phyloP scores from a whole-genome alignment of 1,284 basidiomycete species.

The Cryptococcus sp. region DNA sequence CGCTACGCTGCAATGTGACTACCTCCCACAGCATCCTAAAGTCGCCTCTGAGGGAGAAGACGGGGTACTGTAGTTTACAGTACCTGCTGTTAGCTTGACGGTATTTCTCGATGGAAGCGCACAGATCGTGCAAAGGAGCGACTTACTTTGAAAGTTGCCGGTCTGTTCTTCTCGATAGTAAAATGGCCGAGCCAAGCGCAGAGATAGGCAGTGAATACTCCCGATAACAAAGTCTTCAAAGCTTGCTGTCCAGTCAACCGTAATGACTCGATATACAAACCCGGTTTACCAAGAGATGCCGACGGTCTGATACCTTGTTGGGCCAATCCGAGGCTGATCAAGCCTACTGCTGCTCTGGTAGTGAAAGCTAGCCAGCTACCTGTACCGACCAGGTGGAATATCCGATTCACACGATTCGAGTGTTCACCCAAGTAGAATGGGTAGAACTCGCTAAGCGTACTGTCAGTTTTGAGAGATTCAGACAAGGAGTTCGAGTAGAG shows the following conservation, averaged over 20 bases:
- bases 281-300: background rate
- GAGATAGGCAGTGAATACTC: slow-evolving; percentile 22
- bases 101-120: no score
- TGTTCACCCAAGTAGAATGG: slow-evolving; percentile 38
- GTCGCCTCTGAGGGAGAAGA: slow-evolving; percentile 27
- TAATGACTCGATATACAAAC: background rate
- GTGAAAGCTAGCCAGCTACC: slow-evolving; percentile 16
- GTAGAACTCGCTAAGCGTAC: slow-evolving; percentile 25
- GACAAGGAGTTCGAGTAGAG: no score
- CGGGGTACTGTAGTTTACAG: slow-evolving; percentile 8
- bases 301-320: slow-evolving; percentile 3
- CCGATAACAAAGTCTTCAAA: slow-evolving; percentile 12
- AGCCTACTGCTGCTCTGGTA: slow-evolving; percentile 14
- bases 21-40: slow-evolving; percentile 32
- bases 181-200: slow-evolving; percentile 37
- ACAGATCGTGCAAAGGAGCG: no score
- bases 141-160: slow-evolving; percentile 29
- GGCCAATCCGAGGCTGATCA: slow-evolving; percentile 11
- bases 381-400: slow-evolving; percentile 30
- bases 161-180: slow-evolving; percentile 31
- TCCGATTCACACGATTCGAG: slow-evolving; percentile 20
- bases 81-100: no score
- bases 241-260: slow-evolving; percentile 4
- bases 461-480: background rate
- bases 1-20: slow-evolving; percentile 15